A percentile compares a stretch with the other conserved stretches of the same genome.
Conservation (phyloP, 2,329 filamentous ascomycete genomes). For the Colletotrichum truncatum region DNA sequence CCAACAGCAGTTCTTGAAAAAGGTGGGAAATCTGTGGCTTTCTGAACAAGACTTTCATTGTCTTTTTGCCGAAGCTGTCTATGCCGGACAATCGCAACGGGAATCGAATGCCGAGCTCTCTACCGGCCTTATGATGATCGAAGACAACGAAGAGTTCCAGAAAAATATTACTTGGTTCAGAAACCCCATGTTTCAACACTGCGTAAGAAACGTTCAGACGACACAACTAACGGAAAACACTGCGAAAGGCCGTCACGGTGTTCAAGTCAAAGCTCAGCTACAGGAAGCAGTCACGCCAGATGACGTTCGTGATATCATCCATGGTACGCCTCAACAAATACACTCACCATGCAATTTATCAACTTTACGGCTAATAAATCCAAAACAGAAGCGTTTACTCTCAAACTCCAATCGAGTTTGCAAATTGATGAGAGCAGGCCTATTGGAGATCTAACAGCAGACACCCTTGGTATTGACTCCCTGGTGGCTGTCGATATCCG, state of each 20-base stretch:
- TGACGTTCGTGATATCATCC: not conserved
- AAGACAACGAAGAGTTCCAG: not conserved
- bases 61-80: constrained; percentile 51
- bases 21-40: constrained; percentile 18
- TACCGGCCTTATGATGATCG: not conserved
- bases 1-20: constrained; percentile 2
- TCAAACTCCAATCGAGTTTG: not conserved
- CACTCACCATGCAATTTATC: not conserved
- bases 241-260: not conserved
- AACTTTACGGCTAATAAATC: not conserved
- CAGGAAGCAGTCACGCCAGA: not conserved
- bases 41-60: constrained; percentile 46
- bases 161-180: not conserved
- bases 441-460: not conserved
- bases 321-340: not conserved
- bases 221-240: not conserved
- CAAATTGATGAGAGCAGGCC: not conserved
- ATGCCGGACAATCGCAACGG: constrained; percentile 38
- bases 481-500: constrained; percentile 45
- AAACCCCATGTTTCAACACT: not conserved
- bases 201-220: not conserved
- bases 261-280: not conserved
- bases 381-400: not conserved
- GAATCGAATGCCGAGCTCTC: not conserved
- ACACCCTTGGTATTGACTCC: constrained; percentile 37